Evolutionary conservation across 2,329 filamentous ascomycete genomes (phyloP).

Genomic region (Scytalidium lignicola): DNA sequence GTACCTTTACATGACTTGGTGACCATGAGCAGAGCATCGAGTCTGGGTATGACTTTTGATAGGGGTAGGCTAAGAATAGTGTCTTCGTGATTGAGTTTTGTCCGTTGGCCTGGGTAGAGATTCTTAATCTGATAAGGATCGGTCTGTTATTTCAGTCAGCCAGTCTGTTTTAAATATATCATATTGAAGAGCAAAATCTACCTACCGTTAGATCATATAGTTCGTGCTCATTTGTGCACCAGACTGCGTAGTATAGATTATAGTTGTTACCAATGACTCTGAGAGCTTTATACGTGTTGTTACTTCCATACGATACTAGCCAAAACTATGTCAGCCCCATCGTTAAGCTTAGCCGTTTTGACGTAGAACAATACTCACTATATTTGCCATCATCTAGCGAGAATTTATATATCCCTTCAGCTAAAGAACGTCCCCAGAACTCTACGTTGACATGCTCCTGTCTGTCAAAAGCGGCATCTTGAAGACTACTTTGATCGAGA

Average conservation of each 20-base stretch:
- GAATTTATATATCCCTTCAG: conserved; percentile 22
- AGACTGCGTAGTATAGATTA: conserved; percentile 61
- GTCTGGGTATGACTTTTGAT: conserved; percentile 39
- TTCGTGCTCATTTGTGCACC: conserved; percentile 64
- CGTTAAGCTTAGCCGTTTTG: not conserved
- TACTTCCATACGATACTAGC: conserved; percentile 20
- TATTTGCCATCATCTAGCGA: conserved; percentile 20
- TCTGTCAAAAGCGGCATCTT: conserved; percentile 17
- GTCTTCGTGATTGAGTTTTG: conserved; percentile 10
- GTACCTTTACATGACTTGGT: conserved; percentile 54
- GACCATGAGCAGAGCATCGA: conserved; percentile 55
- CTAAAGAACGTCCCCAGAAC: conserved; percentile 33
- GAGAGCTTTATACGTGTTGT: conserved; percentile 46
- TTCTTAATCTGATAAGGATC: conserved; percentile 50
- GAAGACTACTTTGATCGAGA: conserved; percentile 18
- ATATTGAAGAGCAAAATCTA: not conserved
- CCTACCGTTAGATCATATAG: conserved; percentile 56
- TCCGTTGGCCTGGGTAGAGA: conserved; percentile 24
- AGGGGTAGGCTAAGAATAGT: conserved; percentile 31
- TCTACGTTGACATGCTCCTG: conserved; percentile 45
- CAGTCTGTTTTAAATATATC: not conserved
- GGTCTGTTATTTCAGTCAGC: conserved; percentile 29
- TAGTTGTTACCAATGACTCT: conserved; percentile 43
- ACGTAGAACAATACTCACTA: conserved; percentile 9
- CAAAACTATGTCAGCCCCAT: not conserved